These are phyloP conservation scores for Zalaria sp. DNA, from an alignment of 2,329 filamentous ascomycete species.

Conservation along the genomic window DNA sequence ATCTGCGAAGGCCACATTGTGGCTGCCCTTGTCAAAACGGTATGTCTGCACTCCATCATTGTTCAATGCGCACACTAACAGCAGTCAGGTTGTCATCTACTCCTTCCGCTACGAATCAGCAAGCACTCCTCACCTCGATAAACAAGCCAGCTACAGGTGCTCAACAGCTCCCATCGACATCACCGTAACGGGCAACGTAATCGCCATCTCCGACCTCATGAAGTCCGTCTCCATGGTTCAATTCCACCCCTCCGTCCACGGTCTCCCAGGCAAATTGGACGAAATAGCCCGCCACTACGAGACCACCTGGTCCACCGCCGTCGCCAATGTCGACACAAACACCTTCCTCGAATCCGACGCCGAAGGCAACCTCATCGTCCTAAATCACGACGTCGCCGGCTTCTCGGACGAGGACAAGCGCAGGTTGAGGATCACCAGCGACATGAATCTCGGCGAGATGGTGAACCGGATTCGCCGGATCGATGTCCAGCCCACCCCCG, in stretches of 20 bases:
- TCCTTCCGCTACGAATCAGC: conserved; percentile 39
- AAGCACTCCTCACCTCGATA: conserved; percentile 45
- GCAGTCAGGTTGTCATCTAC: conserved; percentile 42
- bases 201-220: conserved; percentile 85
- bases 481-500: conserved; percentile 48
- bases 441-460: conserved; percentile 81
- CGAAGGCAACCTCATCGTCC: conserved; percentile 72
- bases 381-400: conserved; percentile 59
- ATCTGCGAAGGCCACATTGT: conserved; percentile 67
- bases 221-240: conserved; percentile 75
- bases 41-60: conserved; percentile 26
- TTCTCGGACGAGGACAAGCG: conserved; percentile 61
- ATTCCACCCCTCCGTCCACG: conserved; percentile 43
- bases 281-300: conserved; percentile 73
- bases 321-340: conserved; percentile 57
- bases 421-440: conserved; percentile 58
- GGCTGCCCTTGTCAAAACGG: conserved; percentile 78
- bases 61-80: conserved; percentile 7
- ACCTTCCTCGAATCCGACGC: conserved; percentile 75
- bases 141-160: conserved; percentile 63
- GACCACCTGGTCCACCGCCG: conserved; percentile 67
- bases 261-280: conserved; percentile 45
- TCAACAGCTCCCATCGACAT: conserved; percentile 75
- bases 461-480: conserved; percentile 77
- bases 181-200: conserved; percentile 56